These are phyloP conservation scores for Trichosporon sp. DNA, from an alignment of 1,284 basidiomycete species.

Conservation along the genomic window DNA sequence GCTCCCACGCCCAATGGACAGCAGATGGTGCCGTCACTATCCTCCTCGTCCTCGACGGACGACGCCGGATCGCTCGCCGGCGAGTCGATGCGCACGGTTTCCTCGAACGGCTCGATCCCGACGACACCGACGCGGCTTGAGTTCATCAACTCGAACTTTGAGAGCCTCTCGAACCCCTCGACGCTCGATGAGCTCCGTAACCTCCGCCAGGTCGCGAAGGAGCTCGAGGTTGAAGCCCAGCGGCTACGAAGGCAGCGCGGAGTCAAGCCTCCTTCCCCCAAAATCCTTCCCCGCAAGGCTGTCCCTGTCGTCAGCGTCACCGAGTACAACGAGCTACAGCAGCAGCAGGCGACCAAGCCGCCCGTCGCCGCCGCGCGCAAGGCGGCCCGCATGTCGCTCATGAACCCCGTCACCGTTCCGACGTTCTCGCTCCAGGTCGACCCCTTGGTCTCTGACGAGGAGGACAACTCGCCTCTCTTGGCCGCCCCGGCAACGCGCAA, in stretches of 20 bases:
- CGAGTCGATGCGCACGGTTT: slow-evolving; percentile 25
- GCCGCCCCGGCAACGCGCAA: slow-evolving; percentile 21
- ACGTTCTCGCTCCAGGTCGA: slow-evolving; percentile 10
- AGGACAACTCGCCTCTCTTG: slow-evolving; percentile 1
- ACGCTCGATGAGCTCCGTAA: slow-evolving; percentile 38
- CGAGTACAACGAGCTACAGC: slow-evolving; percentile 23
- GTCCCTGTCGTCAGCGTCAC: slow-evolving; percentile 35
- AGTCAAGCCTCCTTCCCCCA: slow-evolving; percentile 27
- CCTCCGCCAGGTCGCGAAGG: slow-evolving; percentile 35
- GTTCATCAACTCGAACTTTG: slow-evolving; percentile 35
- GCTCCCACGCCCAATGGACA: neutral
- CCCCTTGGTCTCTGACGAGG: neutral
- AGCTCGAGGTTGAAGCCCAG: slow-evolving; percentile 37
- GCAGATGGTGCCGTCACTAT: slow-evolving; percentile 5
- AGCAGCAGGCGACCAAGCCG: slow-evolving; percentile 17
- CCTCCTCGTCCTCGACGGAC: slow-evolving; percentile 16
- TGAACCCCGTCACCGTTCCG: slow-evolving; percentile 8
- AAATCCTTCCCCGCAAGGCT: slow-evolving; percentile 39
- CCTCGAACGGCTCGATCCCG: slow-evolving; percentile 20
- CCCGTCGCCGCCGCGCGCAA: neutral
- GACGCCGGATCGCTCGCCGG: slow-evolving; percentile 24
- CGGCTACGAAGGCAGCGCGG: slow-evolving; percentile 29
- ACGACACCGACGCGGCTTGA: slow-evolving; percentile 31
- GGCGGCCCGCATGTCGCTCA: slow-evolving; percentile 16
- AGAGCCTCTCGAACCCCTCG: slow-evolving; percentile 35